phyloP scores from a whole-genome alignment of 202 grass and related monocot species.

The Alloteropsis angusta region DNA sequence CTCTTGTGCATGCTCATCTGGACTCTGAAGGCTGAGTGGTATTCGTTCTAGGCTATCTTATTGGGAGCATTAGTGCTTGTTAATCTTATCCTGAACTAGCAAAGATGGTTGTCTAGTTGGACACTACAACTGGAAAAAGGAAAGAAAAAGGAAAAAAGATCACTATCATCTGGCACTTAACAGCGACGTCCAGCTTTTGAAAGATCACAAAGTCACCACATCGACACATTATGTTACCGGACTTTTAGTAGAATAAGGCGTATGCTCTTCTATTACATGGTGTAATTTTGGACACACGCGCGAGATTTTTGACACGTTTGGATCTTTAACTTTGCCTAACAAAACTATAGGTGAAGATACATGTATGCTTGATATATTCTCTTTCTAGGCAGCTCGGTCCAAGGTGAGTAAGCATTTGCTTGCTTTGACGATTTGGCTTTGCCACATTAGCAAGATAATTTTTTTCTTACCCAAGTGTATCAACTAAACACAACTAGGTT shows the following conservation, averaged over 20 bases:
- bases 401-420: background rate
- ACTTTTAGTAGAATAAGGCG: background rate
- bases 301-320: background rate
- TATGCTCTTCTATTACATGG: background rate
- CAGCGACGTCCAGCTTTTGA: conserved; percentile 18
- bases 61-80: background rate
- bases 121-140: conserved; percentile 8
- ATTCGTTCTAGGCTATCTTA: conserved; percentile 10
- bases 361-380: background rate
- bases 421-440: background rate
- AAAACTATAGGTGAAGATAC: background rate
- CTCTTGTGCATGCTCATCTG: background rate
- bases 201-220: background rate
- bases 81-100: conserved; percentile 24
- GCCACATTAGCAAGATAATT: background rate
- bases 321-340: conserved; percentile 3
- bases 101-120: conserved; percentile 32
- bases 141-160: background rate
- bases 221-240: background rate
- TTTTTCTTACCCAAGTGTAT: background rate
- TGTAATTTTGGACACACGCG: background rate
- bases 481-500: background rate
- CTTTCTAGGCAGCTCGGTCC: too few species aligned
- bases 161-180: conserved; percentile 6
- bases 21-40: background rate